Evolutionary conservation across 2,329 filamentous ascomycete species (phyloP).

Genomic region (Penicillium sp.): DNA sequence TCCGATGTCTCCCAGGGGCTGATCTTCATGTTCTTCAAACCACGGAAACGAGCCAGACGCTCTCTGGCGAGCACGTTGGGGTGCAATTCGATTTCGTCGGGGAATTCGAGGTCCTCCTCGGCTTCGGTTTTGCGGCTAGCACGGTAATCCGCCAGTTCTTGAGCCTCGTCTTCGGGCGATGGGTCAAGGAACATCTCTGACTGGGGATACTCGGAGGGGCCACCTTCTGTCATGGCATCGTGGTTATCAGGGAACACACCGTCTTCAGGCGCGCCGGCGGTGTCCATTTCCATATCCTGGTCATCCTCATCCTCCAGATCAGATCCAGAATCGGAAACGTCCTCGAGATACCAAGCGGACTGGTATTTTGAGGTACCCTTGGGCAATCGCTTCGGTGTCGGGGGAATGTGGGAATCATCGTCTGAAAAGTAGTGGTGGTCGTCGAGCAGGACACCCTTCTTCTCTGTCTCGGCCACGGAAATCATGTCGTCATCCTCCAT

Average conservation of each 20-base stretch:
- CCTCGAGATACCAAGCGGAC: slow-evolving; percentile 83
- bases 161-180: slow-evolving; percentile 74
- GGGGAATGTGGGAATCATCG: slow-evolving; percentile 60
- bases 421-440: slow-evolving; percentile 98
- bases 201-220: slow-evolving; percentile 82
- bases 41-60: slow-evolving; percentile 77
- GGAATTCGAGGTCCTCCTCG: slow-evolving; percentile 89
- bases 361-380: slow-evolving; percentile 93
- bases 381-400: slow-evolving; percentile 68
- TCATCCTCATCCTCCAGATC: slow-evolving; percentile 75
- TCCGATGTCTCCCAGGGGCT: slow-evolving; percentile 86
- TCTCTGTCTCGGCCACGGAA: slow-evolving; percentile 50
- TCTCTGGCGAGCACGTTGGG: slow-evolving; percentile 82
- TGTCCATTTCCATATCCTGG: slow-evolving; percentile 49
- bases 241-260: slow-evolving; percentile 57
- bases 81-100: slow-evolving; percentile 91
- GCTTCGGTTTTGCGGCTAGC: slow-evolving; percentile 71
- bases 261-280: slow-evolving; percentile 68
- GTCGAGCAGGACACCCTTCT: slow-evolving; percentile 86
- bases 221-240: slow-evolving; percentile 65
- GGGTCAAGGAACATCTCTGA: slow-evolving; percentile 85
- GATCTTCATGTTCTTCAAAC: slow-evolving; percentile 82
- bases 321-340: slow-evolving; percentile 77
- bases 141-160: slow-evolving; percentile 76
- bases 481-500: slow-evolving; percentile 65